Evolutionary conservation across 2,329 filamentous ascomycete genomes (phyloP), one percentile per base, ranked within the genome.

Genomic region (Fusarium sp.): DNA sequence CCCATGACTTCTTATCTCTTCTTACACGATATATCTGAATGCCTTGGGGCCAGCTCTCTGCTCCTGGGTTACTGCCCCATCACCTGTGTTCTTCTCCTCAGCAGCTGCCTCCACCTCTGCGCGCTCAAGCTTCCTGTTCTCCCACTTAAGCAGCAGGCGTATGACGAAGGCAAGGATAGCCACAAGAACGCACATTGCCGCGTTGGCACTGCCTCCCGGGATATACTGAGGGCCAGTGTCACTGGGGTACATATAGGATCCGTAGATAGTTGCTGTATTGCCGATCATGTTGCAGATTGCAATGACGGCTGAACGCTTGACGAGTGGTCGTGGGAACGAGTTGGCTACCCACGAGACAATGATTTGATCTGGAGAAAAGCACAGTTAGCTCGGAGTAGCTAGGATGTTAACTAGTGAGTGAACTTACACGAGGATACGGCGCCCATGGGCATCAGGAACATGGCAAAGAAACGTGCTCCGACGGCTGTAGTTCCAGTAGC

Each of bases 271-370:
- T 1, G 83, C 83, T 9, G 78, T 87, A 75, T 91, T 92, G 0
- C 91, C 91, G 43, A 93, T 82, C 70, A 91, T 80, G 73, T 92
- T 92, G 50, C 90, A 81, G n/a, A 93, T 84, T 9, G 90, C 88
- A 54, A 93, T 90, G 5, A 86, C 86, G 2, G 87, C 87, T 6
- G 91, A 91, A 2, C 91, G 86, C 50, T 91, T 89, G 3, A 90
- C 91, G 3, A 91, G 78, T 2, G 92, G 90, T 78, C 91, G 92
- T 0, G 91, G 91, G 37, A 94, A 86, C 9, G 92, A 90, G 67
- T 93, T 92, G 4, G 89, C 88, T 36, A 94, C 89, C 72, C 87
- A 88, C 0, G 91, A 89, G 47, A 94, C 91, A 27, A 94, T 87
- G 64, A 87, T 86, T 67, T 85, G 84, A 41, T 85, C 79, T 80